Percentiles rank a stretch among this genome's conserved stretches.
These are phyloP conservation scores for Inga laurina DNA, from an alignment of 306 rosid species.

Conservation along the genomic window DNA sequence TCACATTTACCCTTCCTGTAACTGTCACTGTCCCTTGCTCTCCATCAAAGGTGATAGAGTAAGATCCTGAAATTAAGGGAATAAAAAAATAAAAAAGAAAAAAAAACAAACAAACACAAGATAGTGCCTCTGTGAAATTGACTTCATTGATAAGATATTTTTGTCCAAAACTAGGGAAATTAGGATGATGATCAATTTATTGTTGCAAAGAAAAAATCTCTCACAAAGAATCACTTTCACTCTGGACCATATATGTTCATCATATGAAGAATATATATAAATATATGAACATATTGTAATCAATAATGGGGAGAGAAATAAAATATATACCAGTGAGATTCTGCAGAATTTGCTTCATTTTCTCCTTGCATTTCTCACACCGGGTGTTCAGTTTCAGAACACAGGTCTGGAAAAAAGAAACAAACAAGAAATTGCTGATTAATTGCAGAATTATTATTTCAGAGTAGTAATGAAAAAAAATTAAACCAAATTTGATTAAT, in stretches of 20 bases:
- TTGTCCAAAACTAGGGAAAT: neutral
- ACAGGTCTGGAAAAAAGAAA: conserved; percentile 40
- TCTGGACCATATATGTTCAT: neutral
- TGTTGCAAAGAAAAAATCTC: neutral
- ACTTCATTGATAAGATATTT: conserved; percentile 4
- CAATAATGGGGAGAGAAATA: neutral
- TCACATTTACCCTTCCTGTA: conserved; percentile 43
- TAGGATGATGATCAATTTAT: neutral
- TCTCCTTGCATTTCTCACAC: conserved; percentile 46
- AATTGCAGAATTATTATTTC: neutral
- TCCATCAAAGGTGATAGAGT: conserved; percentile 38
- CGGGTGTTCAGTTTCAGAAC: conserved; percentile 39
- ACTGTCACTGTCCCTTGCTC: conserved; percentile 38
- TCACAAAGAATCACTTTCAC: neutral
- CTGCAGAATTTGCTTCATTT: conserved; percentile 37
- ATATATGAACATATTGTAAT: neutral
- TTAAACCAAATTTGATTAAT: neutral
- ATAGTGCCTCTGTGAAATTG: neutral
- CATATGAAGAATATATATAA: neutral
- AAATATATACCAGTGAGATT: conserved; percentile 35
- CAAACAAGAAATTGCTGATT: neutral
- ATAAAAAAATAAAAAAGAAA: neutral
- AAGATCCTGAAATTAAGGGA: conserved; percentile 3
- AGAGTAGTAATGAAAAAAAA: neutral
- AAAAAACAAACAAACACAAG: neutral